Base-by-base conservation (phyloP, 768 basidiomycete species). In the Tylopilus sp. region DNA sequence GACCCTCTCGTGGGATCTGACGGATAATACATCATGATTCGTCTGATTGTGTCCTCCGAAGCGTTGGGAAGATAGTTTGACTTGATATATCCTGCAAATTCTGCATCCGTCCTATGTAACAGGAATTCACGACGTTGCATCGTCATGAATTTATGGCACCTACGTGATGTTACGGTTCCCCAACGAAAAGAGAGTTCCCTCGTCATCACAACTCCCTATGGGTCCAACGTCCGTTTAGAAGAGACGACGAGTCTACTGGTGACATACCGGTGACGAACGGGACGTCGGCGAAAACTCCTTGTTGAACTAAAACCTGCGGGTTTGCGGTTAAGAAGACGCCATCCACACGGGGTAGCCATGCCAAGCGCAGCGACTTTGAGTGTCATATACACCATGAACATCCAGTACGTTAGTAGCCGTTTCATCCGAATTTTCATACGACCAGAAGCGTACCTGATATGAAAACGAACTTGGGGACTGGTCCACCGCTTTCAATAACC, bases 1-100 rank as follows among this genome's bases (percentile, higher is more conserved):
- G 81, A 83, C 17, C 83, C 83, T 48, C 74, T 58, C 1, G 67
- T 63, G 2, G 72, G 60, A 46, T 77, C 72, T 0, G 60, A 50
- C 1, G 80, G 74, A 53, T 80, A 81, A 43, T 57, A 26, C 3
- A 1, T 22, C 52, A 57, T 51, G n/a, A 79, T 38, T 16, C 59
- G 49, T 16, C 65, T 57, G 4, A 76, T 21, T 21, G 62, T 61
- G 1, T 33, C 21, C 2, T 16, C 1, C 0, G 73, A 60, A 2
- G 67, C 61, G 4, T 62, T 62, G 6, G 71, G 71, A 0, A 72
- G n/a, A 52, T 59, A 66, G 38, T 63, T 56, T 1, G 22, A 30
- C 6, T 41, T 3, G 9, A 48, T 3, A 21, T 40, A 48, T 22
- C 30, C 21, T n/a, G 6, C 37, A 24, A 40, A 16, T 40, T 48